Conservation (phyloP, 352 stramenopile genomes). For the Pythium grandisporangium region DNA sequence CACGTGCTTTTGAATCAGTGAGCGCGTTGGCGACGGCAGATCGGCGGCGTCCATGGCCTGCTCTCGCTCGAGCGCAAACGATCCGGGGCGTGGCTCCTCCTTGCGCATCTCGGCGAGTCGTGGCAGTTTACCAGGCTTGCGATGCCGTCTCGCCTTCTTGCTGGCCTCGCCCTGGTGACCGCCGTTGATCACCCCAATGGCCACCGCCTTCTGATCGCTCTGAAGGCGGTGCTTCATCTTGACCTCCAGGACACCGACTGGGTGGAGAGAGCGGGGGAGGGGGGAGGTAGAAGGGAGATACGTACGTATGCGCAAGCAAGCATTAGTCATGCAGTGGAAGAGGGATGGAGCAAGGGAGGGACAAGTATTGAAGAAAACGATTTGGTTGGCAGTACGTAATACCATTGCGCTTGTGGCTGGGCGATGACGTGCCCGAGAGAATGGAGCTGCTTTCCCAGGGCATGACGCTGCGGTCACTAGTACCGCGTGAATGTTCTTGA, state of each 20-base stretch:
- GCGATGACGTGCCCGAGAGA: constrained; percentile 11
- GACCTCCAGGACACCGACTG: constrained; percentile 50
- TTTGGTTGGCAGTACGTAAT: too few relatives aligned
- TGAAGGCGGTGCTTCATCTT: constrained; percentile 62
- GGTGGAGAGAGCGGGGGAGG: too few relatives aligned
- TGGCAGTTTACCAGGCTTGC: constrained; percentile 36
- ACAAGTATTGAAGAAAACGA: too few relatives aligned
- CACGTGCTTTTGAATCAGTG: constrained; percentile 42
- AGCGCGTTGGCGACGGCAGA: constrained; percentile 45
- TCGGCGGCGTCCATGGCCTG: constrained; percentile 42
- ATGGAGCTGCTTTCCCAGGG: constrained; percentile 18
- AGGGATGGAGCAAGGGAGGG: too few relatives aligned
- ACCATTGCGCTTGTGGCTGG: constrained; percentile 48
- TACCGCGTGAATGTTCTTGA: too few relatives aligned
- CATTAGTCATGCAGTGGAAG: too few relatives aligned
- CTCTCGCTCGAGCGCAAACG: constrained; percentile 35
- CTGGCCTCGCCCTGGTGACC: not conserved
- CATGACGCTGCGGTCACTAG: too few relatives aligned
- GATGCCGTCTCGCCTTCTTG: constrained; percentile 25
- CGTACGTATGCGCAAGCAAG: too few relatives aligned
- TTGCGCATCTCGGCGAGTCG: constrained; percentile 15
- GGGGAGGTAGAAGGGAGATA: too few relatives aligned
- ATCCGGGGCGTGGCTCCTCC: constrained; percentile 11
- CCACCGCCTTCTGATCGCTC: constrained; percentile 30
- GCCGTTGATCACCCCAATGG: constrained; percentile 27